A percentile compares a stretch with the other conserved stretches of the same genome.
Conservation (phyloP, 1,284 basidiomycete genomes). For the Ceratorhiza oryzae-sativae region DNA sequence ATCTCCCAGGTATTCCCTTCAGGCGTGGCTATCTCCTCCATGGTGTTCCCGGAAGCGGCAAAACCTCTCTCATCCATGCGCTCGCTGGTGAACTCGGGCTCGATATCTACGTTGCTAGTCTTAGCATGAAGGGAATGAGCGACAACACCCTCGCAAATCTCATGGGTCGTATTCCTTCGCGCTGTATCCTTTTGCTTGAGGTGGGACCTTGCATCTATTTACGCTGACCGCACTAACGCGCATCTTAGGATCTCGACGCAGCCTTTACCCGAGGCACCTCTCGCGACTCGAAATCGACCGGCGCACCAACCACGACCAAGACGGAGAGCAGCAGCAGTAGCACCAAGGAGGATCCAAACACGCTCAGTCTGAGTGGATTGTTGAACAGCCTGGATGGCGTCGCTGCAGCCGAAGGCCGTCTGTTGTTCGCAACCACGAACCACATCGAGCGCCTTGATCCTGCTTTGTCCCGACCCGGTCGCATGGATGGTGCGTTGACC, state of each 20-base stretch:
- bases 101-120: constrained; percentile 85
- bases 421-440: constrained; percentile 53
- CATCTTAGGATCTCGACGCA: constrained; percentile 67
- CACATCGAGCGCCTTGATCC: constrained; percentile 87
- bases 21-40: constrained; percentile 46
- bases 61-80: constrained; percentile 74
- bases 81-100: constrained; percentile 84
- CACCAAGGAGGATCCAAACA: constrained; percentile 66
- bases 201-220: constrained; percentile 24
- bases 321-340: constrained; percentile 53
- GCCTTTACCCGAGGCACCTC: constrained; percentile 83
- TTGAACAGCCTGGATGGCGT: constrained; percentile 87
- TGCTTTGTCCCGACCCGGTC: constrained; percentile 43
- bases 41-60: constrained; percentile 62
- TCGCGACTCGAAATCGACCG: constrained; percentile 78
- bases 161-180: constrained; percentile 79
- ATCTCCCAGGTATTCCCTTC: constrained; percentile 55
- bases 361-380: constrained; percentile 79
- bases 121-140: constrained; percentile 87
- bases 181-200: constrained; percentile 88
- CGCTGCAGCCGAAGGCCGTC: constrained; percentile 79
- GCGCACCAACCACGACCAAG: constrained; percentile 60
- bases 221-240: not conserved
- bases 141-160: constrained; percentile 82
- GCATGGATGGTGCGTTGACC: constrained; percentile 15